phyloP scores from a whole-genome alignment of 1,284 basidiomycete species.

The Malassezia brasiliensis region DNA sequence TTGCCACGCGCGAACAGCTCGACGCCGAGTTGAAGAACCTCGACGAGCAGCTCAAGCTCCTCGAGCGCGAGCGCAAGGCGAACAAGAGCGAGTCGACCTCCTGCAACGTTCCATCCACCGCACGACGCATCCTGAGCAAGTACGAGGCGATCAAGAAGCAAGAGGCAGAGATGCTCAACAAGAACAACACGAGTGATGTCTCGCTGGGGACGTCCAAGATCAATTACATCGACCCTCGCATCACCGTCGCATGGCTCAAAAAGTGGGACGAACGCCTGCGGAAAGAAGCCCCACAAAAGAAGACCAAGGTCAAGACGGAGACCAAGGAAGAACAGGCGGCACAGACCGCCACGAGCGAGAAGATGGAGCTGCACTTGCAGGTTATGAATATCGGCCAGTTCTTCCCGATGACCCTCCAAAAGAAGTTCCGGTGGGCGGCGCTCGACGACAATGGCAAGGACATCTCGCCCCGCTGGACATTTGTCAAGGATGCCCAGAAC shows the following conservation, averaged over 20 bases:
- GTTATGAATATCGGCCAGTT: slow-evolving; percentile 40
- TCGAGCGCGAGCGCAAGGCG: slow-evolving; percentile 73
- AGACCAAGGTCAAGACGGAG: slow-evolving; percentile 27
- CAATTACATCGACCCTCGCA: slow-evolving; percentile 48
- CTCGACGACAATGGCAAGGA: slow-evolving; percentile 29
- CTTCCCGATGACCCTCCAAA: slow-evolving; percentile 45
- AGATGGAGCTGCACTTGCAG: slow-evolving; percentile 42
- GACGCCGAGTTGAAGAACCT: slow-evolving; percentile 60
- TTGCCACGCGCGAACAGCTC: slow-evolving; percentile 32
- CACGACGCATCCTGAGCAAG: slow-evolving; percentile 59
- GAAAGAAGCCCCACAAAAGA: slow-evolving; percentile 17
- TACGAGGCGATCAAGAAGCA: slow-evolving; percentile 43
- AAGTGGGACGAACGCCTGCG: slow-evolving; percentile 41
- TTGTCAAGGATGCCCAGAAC: slow-evolving; percentile 36
- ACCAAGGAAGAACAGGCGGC: slow-evolving; percentile 19
- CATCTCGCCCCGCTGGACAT: slow-evolving; percentile 32
- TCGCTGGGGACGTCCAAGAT: slow-evolving; percentile 45
- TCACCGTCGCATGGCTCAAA: slow-evolving; percentile 46
- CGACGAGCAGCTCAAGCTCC: slow-evolving; percentile 64
- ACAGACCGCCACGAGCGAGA: slow-evolving; percentile 31
- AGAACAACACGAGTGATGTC: slow-evolving; percentile 44
- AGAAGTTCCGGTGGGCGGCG: slow-evolving; percentile 46
- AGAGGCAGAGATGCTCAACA: slow-evolving; percentile 38
- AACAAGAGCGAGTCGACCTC: slow-evolving; percentile 56
- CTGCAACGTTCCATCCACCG: slow-evolving; percentile 49